Percentiles rank a stretch among this genome's conserved stretches.
Conservation (phyloP, 1,139 yeast species). For the Pichia inconspicua region DNA sequence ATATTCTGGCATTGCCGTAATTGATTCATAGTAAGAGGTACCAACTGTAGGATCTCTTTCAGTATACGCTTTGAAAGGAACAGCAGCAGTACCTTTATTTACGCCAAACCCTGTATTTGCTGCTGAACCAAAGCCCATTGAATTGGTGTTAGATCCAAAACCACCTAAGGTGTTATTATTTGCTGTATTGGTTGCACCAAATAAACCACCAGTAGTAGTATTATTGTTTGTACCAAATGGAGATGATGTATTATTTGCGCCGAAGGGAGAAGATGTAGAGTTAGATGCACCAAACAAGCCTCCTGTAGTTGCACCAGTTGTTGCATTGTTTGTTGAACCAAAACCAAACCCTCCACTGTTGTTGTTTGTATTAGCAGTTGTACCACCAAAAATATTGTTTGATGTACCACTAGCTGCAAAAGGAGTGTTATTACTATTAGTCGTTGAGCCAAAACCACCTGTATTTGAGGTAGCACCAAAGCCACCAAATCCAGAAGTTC, state of each 20-base stretch:
- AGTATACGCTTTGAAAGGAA: conserved; percentile 54
- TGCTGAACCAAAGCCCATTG: conserved; percentile 24
- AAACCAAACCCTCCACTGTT: conserved; percentile 11
- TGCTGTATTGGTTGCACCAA: conserved; percentile 11
- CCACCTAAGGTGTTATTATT: conserved; percentile 24
- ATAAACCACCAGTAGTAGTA: conserved; percentile 5
- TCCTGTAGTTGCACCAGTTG: not conserved
- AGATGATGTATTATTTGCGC: conserved; percentile 15
- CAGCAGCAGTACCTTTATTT: conserved; percentile 56
- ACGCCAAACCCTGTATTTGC: conserved; percentile 24
- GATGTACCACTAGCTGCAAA: conserved; percentile 30
- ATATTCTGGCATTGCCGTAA: conserved; percentile 88
- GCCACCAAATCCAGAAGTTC: conserved; percentile 53
- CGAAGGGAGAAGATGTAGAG: conserved; percentile 16
- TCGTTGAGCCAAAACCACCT: not conserved
- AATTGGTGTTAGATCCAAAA: conserved; percentile 13
- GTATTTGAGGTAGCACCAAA: conserved; percentile 34
- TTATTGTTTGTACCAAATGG: conserved; percentile 22
- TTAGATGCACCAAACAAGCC: conserved; percentile 29
- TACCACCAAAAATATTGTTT: conserved; percentile 14
- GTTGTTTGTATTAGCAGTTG: conserved; percentile 10
- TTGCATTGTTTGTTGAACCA: not conserved
- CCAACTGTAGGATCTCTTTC: conserved; percentile 68
- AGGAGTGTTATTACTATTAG: conserved; percentile 6
- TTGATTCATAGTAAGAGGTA: conserved; percentile 60